Evolutionary conservation across 306 rosid species (phyloP).

Genomic region (Vicia villosa): DNA sequence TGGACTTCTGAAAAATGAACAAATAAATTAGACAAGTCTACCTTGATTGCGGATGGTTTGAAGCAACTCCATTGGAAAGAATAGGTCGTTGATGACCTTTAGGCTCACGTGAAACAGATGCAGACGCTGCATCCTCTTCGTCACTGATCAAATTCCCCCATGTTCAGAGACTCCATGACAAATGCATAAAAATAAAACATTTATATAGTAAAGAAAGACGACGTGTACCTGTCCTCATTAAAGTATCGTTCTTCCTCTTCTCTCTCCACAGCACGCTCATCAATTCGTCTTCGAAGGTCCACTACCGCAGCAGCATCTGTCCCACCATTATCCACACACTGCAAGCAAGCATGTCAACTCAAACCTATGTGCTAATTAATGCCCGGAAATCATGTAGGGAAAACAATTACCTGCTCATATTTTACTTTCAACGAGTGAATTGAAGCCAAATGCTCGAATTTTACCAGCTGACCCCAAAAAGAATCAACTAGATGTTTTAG

Average conservation of each 20-base stretch:
- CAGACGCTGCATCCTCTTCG: slow-evolving; percentile 85
- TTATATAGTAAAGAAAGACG: background rate
- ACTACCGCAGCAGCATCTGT: slow-evolving; percentile 53
- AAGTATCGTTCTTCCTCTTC: slow-evolving; percentile 96
- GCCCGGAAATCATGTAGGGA: background rate
- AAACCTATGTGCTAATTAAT: slow-evolving; percentile 6
- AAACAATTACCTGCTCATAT: slow-evolving; percentile 82
- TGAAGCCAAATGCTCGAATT: slow-evolving; percentile 67
- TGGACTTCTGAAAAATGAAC: background rate
- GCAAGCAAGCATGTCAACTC: slow-evolving; percentile 42
- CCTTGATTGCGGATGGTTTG: slow-evolving; percentile 62
- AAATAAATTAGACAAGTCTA: slow-evolving; percentile 35
- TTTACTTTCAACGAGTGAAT: slow-evolving; percentile 73
- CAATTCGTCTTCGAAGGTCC: slow-evolving; percentile 73
- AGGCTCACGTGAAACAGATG: slow-evolving; percentile 55
- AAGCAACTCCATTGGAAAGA: slow-evolving; percentile 72
- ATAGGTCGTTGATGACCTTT: slow-evolving; percentile 59
- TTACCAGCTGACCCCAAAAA: slow-evolving; percentile 80
- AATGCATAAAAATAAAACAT: slow-evolving; percentile 15
- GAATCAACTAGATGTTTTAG: slow-evolving; percentile 72
- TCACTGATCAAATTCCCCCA: slow-evolving; percentile 58
- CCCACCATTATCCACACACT: slow-evolving; percentile 80
- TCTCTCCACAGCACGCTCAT: slow-evolving; percentile 89
- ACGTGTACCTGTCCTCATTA: slow-evolving; percentile 78
- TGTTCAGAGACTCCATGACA: slow-evolving; percentile 27